Conservation (phyloP, 1,139 yeast species). For the Debaryomyces sp. region DNA sequence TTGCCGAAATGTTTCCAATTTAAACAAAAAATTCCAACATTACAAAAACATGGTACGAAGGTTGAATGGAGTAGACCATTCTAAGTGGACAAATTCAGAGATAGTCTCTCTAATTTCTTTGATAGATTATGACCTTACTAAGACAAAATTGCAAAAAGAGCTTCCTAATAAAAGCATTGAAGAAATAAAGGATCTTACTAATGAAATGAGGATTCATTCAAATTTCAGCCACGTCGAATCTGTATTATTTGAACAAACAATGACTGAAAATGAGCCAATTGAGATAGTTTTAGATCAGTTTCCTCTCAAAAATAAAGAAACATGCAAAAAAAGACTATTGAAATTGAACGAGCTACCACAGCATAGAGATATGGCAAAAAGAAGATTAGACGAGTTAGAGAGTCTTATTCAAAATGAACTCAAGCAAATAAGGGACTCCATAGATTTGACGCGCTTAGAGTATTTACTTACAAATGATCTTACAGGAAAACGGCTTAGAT, state of each 20-base stretch:
- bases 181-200: slow-evolving; percentile 10
- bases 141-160: slow-evolving; percentile 8
- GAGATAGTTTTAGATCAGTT: slow-evolving; percentile 1
- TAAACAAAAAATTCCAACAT: slow-evolving; percentile 1
- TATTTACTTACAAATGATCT: slow-evolving; percentile 15
- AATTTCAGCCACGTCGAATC: not conserved
- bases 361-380: not conserved
- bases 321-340: not conserved
- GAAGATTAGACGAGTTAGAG: not conserved
- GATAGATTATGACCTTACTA: not conserved
- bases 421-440: not conserved
- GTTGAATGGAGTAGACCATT: not conserved
- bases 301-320: slow-evolving; percentile 1
- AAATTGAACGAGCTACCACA: not conserved
- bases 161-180: slow-evolving; percentile 15
- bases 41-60: not conserved
- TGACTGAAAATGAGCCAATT: not conserved
- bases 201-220: not conserved
- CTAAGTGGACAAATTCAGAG: not conserved
- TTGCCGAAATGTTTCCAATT: not conserved
- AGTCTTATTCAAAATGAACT: not conserved
- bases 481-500: slow-evolving; percentile 11
- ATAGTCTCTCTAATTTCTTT: not conserved
- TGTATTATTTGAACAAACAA: not conserved
- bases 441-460: slow-evolving; percentile 7